Conservation (phyloP, 352 stramenopile species). For the Phytophthora meadii region DNA sequence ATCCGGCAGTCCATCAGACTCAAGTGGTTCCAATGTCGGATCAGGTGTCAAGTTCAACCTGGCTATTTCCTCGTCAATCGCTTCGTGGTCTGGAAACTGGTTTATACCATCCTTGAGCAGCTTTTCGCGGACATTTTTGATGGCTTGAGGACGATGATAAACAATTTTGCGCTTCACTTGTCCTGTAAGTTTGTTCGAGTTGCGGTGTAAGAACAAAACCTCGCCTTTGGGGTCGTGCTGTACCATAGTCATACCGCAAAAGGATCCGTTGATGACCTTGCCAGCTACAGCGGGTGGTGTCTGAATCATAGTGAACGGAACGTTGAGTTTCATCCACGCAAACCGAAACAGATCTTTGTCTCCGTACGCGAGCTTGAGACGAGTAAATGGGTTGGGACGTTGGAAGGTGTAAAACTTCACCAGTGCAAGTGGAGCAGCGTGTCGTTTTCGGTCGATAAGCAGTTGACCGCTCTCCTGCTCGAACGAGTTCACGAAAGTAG, state of each 20-base stretch:
- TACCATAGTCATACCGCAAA: slow-evolving; percentile 63
- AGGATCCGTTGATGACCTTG: slow-evolving; percentile 34
- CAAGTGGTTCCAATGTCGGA: slow-evolving; percentile 14
- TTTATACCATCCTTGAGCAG: slow-evolving; percentile 11
- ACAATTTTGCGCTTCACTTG: slow-evolving; percentile 24
- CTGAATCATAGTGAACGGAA: slow-evolving; percentile 58
- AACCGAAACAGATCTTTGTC: slow-evolving; percentile 69
- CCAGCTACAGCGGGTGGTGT: slow-evolving; percentile 44
- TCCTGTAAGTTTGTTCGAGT: slow-evolving; percentile 46
- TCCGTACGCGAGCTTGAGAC: slow-evolving; percentile 48
- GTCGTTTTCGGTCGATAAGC: slow-evolving; percentile 47
- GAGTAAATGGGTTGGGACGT: slow-evolving; percentile 43
- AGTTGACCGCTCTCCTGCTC: slow-evolving; percentile 72
- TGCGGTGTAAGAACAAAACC: slow-evolving; percentile 59
- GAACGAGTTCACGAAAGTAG: slow-evolving; percentile 57
- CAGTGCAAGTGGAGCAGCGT: slow-evolving; percentile 32
- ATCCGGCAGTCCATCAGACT: slow-evolving; percentile 36
- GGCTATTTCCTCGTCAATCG: slow-evolving; percentile 9
- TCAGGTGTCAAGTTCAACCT: slow-evolving; percentile 7
- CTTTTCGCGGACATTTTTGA: slow-evolving; percentile 13
- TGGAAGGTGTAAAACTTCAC: slow-evolving; percentile 55
- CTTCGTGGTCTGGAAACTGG: slow-evolving; percentile 7
- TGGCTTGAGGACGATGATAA: slow-evolving; percentile 15
- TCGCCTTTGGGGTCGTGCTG: slow-evolving; percentile 38
- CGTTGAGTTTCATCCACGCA: slow-evolving; percentile 53